Conservation (phyloP, 768 basidiomycete species). For the Serpula lacrymans region DNA sequence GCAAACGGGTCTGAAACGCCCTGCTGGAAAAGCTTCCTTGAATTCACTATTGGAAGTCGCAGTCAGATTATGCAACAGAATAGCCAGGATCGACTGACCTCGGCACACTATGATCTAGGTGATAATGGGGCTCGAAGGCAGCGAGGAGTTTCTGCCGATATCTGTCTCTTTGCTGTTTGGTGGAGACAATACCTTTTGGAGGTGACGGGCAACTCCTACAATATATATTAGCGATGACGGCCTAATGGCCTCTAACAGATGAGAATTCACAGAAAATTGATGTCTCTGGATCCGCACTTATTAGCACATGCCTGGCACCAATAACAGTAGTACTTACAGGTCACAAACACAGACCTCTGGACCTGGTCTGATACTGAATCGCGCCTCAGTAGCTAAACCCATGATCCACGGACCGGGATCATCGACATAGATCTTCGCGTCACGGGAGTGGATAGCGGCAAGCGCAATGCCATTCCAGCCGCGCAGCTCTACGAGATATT, state of each 20-base stretch:
- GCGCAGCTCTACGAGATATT: slow-evolving; percentile 87
- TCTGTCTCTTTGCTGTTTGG: slow-evolving; percentile 76
- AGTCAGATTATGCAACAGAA: slow-evolving; percentile 3
- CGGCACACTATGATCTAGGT: slow-evolving; percentile 83
- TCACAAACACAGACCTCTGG: slow-evolving; percentile 88
- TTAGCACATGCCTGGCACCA: slow-evolving; percentile 4
- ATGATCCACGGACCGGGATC: slow-evolving; percentile 98
- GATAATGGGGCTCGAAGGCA: slow-evolving; percentile 84
- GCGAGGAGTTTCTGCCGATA: slow-evolving; percentile 69
- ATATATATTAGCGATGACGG: slow-evolving; percentile 10
- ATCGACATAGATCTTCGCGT: slow-evolving; percentile 90
- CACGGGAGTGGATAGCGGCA: slow-evolving; percentile 79
- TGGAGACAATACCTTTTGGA: slow-evolving; percentile 69
- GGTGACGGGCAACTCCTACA: slow-evolving; percentile 74
- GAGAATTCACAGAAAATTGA: slow-evolving; percentile 66
- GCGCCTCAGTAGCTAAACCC: slow-evolving; percentile 81
- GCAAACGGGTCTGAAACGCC: slow-evolving; percentile 86
- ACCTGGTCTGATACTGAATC: slow-evolving; percentile 70
- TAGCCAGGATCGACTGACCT: slow-evolving; percentile 37
- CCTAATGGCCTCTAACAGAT: slow-evolving; percentile 8
- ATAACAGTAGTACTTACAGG: slow-evolving; percentile 48
- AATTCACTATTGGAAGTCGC: slow-evolving; percentile 61
- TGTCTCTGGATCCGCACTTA: slow-evolving; percentile 49
- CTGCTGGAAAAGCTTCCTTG: slow-evolving; percentile 93
- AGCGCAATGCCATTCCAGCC: slow-evolving; percentile 92